Evolutionary conservation across 2,329 filamentous ascomycete species (phyloP).

Genomic region (Aspergillus sp.): DNA sequence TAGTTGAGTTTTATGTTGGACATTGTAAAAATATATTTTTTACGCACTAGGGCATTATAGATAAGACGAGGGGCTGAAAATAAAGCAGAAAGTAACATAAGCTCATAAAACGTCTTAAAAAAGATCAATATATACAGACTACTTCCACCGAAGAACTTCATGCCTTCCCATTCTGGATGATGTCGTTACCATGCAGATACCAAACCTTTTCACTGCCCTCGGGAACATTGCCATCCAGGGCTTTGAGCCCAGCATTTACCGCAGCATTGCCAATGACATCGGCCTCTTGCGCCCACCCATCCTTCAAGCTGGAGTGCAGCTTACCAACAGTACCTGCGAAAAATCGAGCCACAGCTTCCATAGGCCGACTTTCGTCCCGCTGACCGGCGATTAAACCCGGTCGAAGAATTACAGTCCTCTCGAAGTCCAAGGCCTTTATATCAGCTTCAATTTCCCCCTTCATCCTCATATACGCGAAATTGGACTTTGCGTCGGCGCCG

Average conservation of each 20-base stretch:
- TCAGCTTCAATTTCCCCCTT: slow-evolving; percentile 85
- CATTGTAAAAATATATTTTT: not conserved
- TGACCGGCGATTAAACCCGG: slow-evolving; percentile 76
- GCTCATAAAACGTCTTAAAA: not conserved
- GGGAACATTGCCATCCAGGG: slow-evolving; percentile 40
- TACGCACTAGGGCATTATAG: not conserved
- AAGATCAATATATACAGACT: not conserved
- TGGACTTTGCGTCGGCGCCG: slow-evolving; percentile 53
- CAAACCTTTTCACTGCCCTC: slow-evolving; percentile 42
- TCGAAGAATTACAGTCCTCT: slow-evolving; percentile 70
- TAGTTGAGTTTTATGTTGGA: not conserved
- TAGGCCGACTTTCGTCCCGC: slow-evolving; percentile 60
- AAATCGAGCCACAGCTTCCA: slow-evolving; percentile 58
- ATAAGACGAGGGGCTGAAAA: not conserved
- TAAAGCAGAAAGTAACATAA: not conserved
- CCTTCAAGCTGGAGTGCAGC: slow-evolving; percentile 56
- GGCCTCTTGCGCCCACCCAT: slow-evolving; percentile 71
- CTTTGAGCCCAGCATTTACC: slow-evolving; percentile 40
- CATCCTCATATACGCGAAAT: slow-evolving; percentile 64
- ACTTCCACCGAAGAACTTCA: not conserved
- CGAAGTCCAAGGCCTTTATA: slow-evolving; percentile 70
- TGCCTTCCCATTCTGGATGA: slow-evolving; percentile 30
- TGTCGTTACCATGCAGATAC: slow-evolving; percentile 38
- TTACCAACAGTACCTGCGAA: slow-evolving; percentile 58
- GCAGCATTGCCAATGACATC: slow-evolving; percentile 61